A percentile compares a stretch with the other conserved stretches of the same genome.
phyloP scores from a whole-genome alignment of 768 basidiomycete species.

The Tylopilus sp. region DNA sequence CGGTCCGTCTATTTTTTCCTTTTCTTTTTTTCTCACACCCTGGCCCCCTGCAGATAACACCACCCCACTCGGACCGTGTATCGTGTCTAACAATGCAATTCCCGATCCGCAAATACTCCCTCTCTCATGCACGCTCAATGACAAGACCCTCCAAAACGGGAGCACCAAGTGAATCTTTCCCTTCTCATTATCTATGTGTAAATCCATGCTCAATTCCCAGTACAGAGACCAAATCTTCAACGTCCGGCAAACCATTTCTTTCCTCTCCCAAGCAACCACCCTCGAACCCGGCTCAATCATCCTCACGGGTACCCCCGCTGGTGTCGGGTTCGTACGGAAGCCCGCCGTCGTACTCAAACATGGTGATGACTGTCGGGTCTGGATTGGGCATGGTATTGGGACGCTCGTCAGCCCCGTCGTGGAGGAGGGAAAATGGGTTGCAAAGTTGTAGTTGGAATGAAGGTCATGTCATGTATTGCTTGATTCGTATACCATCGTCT shows the following conservation, averaged over 20 bases:
- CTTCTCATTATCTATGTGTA: background rate
- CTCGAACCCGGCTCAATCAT: slow-evolving; percentile 80
- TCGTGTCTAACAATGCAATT: slow-evolving; percentile 64
- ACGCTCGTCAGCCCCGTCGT: slow-evolving; percentile 75
- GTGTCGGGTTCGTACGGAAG: slow-evolving; percentile 74
- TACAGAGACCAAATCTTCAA: slow-evolving; percentile 77
- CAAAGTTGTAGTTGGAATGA: slow-evolving; percentile 40
- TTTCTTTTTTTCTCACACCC: background rate
- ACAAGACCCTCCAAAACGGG: slow-evolving; percentile 66
- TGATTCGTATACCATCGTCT: background rate
- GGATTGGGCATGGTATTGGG: slow-evolving; percentile 71
- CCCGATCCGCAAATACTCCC: slow-evolving; percentile 62
- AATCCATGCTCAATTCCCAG: background rate
- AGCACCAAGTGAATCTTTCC: slow-evolving; percentile 53
- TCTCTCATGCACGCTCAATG: slow-evolving; percentile 67
- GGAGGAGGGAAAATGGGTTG: slow-evolving; percentile 49
- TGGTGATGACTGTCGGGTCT: slow-evolving; percentile 68
- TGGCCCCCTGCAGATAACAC: slow-evolving; percentile 29
- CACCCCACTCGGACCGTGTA: slow-evolving; percentile 74
- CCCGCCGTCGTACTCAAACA: slow-evolving; percentile 68
- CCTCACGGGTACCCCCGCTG: slow-evolving; percentile 79
- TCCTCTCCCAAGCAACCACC: slow-evolving; percentile 82
- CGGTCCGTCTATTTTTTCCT: slow-evolving; percentile 40
- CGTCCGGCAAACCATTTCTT: slow-evolving; percentile 71
- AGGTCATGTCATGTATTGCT: background rate